Percentiles rank a stretch among this genome's conserved stretches.
Conservation (phyloP, 225 moss, liverwort and hornwort genomes). For the Polytrichum commune region DNA sequence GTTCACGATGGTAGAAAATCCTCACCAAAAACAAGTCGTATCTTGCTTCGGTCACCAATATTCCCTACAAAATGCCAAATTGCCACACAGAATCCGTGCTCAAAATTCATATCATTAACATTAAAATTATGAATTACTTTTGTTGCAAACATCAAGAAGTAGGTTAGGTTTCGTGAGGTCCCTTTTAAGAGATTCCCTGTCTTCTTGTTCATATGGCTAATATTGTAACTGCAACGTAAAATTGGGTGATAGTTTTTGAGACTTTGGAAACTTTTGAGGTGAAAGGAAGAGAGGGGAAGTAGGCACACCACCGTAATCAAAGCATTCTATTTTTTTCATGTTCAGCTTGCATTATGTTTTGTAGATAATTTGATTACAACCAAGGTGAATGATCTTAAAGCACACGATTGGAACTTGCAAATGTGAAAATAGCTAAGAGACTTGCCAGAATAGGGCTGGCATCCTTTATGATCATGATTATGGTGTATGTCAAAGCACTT, state of each 20-base stretch:
- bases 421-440: constrained; percentile 1
- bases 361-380: neutral
- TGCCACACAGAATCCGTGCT: neutral
- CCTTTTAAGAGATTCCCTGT: no score
- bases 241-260: no score
- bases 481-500: constrained; percentile 40
- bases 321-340: no score
- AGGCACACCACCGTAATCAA: neutral
- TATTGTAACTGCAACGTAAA: no score
- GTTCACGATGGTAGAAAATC: no score
- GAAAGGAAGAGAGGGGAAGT: neutral
- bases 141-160: no score
- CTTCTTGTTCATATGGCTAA: no score
- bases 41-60: no score
- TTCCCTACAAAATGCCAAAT: neutral
- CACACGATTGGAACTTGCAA: neutral
- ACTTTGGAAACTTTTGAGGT: neutral
- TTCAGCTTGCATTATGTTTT: no score
- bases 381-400: neutral
- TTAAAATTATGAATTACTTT: no score
- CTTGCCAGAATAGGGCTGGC: constrained; percentile 30
- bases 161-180: no score
- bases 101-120: neutral
- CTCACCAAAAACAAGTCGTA: no score
- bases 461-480: constrained; percentile 39